Evolutionary conservation across 257 asterid species (phyloP), one percentile per base, ranked within the genome.

Genomic region (Coffea canephora): DNA sequence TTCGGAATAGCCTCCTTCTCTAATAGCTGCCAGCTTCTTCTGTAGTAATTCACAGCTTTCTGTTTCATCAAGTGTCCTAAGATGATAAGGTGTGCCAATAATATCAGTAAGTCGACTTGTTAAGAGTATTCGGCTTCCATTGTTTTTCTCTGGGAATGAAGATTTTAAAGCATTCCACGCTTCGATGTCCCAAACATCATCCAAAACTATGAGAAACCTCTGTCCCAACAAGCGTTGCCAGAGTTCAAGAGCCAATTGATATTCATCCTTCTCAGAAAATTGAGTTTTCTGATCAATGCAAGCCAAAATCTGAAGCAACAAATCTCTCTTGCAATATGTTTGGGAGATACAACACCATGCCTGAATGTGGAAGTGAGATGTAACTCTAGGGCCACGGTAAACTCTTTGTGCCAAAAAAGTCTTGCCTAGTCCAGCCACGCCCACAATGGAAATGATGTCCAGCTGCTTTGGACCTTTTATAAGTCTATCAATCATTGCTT

Each of bases 141-240:
- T 48, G 46, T 36, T 18, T 34, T 81, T 19, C 50, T 69, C 27
- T 19, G 77, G 79, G 19, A 81, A 81, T 21, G 39, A 62, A 19
- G 31, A 48, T 75, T 34, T 31, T 36, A 81, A n/a, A 27, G 27
- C 57, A 61, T 76, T 54, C 84, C 84, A 81, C 6, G 78, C 81
- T 18, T 71, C 78, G 23, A 25, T 27, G 59, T 48, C 67, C 84
- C 84, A 81, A 12, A 81, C 34, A 64, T 81, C 84, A 81, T 81
- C 81, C 46, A 81, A 27, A 23, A 81, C 76, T 69, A 81, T 59
- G 66, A 81, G 43, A 39, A 2, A 39, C 43, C 0, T 39, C 43
- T 39, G 3, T 39, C 5, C 0, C 3, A 3, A 2, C 49, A 79
- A 43, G 65, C 31, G 6, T 41, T 15, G 52, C 1, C 8, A 11